Percentiles rank a stretch among this genome's conserved stretches.
These are phyloP conservation scores for Aphanomyces stellatus DNA, from an alignment of 352 stramenopile genomes.

Conservation along the genomic window DNA sequence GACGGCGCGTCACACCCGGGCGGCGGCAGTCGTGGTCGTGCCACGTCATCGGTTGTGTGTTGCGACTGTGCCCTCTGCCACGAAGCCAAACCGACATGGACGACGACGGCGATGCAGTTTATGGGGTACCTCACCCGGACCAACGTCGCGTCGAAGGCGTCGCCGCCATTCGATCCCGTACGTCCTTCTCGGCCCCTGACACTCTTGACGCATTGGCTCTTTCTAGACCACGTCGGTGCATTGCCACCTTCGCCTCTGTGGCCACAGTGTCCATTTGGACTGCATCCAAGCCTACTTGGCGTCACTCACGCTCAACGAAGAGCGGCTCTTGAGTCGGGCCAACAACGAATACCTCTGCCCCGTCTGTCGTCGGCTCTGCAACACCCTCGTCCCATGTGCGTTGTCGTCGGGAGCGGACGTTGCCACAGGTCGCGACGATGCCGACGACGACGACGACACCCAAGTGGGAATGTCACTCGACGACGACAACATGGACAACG, in stretches of 20 bases:
- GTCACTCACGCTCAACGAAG: conserved; percentile 40
- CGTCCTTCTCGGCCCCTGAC: neutral
- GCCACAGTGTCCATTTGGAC: conserved; percentile 52
- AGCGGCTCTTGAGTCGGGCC: conserved; percentile 53
- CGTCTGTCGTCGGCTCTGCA: conserved; percentile 64
- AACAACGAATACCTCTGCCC: conserved; percentile 73
- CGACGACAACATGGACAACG: too few species aligned
- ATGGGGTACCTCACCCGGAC: neutral
- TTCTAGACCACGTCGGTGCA: neutral
- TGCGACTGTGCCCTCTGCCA: conserved; percentile 9
- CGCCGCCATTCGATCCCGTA: neutral
- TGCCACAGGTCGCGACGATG: too few species aligned
- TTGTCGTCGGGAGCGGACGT: neutral
- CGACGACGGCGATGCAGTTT: neutral
- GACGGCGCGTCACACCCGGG: too few species aligned
- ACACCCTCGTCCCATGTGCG: conserved; percentile 44
- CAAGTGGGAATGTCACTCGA: too few species aligned
- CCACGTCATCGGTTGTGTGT: neutral
- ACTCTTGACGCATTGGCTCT: too few species aligned
- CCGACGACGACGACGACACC: too few species aligned
- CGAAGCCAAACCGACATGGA: neutral
- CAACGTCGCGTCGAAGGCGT: neutral
- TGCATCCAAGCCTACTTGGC: conserved; percentile 66
- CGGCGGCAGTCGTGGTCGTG: too few species aligned
- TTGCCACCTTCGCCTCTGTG: conserved; percentile 27